These are phyloP conservation scores for Ophiostoma ulmi DNA, from an alignment of 2,329 filamentous ascomycete genomes.

Conservation along the genomic window DNA sequence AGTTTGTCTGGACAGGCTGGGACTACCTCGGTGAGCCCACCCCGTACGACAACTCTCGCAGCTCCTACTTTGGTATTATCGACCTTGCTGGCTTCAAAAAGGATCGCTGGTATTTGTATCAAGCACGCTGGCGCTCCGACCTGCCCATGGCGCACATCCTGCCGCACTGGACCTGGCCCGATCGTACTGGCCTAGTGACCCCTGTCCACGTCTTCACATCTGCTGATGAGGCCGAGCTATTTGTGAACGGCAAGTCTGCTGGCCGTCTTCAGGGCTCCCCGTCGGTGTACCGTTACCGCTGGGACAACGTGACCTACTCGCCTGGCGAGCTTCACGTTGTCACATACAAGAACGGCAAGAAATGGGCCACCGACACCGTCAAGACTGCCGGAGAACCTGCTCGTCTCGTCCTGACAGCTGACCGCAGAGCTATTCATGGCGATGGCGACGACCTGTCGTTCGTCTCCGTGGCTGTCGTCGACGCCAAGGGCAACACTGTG, in stretches of 20 bases:
- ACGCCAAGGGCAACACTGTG: slow-evolving; percentile 41
- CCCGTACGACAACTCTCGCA: slow-evolving; percentile 41
- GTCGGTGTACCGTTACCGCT: slow-evolving; percentile 47
- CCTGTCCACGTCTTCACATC: slow-evolving; percentile 51
- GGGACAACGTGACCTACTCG: slow-evolving; percentile 47
- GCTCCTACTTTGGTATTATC: slow-evolving; percentile 53
- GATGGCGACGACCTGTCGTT: slow-evolving; percentile 46
- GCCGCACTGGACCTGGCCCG: slow-evolving; percentile 53
- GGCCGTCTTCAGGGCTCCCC: slow-evolving; percentile 36
- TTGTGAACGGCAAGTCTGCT: slow-evolving; percentile 46
- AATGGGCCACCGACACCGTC: slow-evolving; percentile 43
- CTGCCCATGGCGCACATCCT: slow-evolving; percentile 48
- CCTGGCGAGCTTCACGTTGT: slow-evolving; percentile 45
- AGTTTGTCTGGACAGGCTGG: slow-evolving; percentile 34
- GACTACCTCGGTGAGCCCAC: slow-evolving; percentile 34
- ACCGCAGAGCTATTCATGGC: slow-evolving; percentile 37
- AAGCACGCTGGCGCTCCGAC: slow-evolving; percentile 48
- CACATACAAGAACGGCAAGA: slow-evolving; percentile 43
- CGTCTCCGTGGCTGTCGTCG: slow-evolving; percentile 43
- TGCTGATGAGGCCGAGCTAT: slow-evolving; percentile 51
- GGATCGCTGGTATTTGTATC: slow-evolving; percentile 52
- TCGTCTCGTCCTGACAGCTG: slow-evolving; percentile 35
- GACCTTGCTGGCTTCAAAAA: slow-evolving; percentile 55
- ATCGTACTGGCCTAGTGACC: slow-evolving; percentile 42
- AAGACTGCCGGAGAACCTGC: slow-evolving; percentile 40